Evolutionary conservation across 768 basidiomycete species (phyloP).

Genomic region (Mycena rosella): DNA sequence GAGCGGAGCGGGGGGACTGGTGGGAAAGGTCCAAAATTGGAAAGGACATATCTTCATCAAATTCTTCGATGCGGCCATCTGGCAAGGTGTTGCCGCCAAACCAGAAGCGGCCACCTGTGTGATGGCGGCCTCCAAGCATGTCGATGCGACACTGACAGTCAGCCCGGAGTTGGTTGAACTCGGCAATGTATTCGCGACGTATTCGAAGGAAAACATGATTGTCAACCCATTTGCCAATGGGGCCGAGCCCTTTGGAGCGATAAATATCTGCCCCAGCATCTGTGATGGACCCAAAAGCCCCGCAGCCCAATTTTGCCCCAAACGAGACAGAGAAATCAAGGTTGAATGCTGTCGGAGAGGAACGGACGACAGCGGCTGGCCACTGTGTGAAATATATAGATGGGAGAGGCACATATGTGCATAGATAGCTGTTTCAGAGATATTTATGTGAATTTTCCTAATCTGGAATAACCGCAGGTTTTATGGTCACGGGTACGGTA

Average conservation of each 20-base stretch:
- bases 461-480: no score
- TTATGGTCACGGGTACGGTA: no score
- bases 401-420: no score
- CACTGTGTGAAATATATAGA: constrained; percentile 50
- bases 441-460: no score
- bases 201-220: constrained; percentile 42
- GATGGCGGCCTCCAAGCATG: constrained; percentile 10
- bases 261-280: constrained; percentile 38
- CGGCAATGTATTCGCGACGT: not conserved
- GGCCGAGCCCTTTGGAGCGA: constrained; percentile 34
- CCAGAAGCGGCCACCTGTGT: constrained; percentile 30
- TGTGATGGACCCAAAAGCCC: constrained; percentile 11
- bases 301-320: constrained; percentile 19
- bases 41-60: constrained; percentile 33
- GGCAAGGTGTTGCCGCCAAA: constrained; percentile 8
- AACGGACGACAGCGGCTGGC: constrained; percentile 46
- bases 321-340: constrained; percentile 31
- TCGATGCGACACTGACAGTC: not conserved
- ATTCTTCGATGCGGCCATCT: constrained; percentile 29
- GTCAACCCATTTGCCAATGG: constrained; percentile 45
- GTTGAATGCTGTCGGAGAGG: constrained; percentile 15
- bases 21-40: constrained; percentile 35
- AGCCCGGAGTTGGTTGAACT: constrained; percentile 8
- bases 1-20: constrained; percentile 16
- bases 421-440: no score